Evolutionary conservation across 352 stramenopile genomes (phyloP), one percentile per base, ranked within the genome.

Genomic region (Phytopythium aichiense): DNA sequence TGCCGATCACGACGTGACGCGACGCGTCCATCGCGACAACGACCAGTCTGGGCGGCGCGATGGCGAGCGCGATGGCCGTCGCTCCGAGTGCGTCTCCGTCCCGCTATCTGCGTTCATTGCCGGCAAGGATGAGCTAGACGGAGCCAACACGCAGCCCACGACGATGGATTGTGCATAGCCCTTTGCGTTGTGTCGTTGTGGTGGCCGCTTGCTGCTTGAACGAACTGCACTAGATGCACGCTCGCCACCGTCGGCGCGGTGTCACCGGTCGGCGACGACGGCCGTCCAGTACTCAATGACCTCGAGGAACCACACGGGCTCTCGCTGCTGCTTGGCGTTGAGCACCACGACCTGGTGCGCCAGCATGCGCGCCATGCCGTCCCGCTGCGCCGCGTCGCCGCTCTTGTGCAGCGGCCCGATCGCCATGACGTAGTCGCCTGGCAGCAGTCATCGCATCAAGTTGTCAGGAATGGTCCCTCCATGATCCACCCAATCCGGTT

Each of bases 351-450:
- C 60, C 45, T 91, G 81, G 58, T 91, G 81, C 5, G 81, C 81
- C 53, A 87, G 48, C 31, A 90, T 54, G 11, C 54, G 73, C n/a
- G 65, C 63, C 45, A 18, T 28, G 18, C 25, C 30, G 25, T 46
- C 46, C 15, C 11, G 16, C 18, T 1, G n/a, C 30, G 60, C 52
- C 1, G 60, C 57, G 40, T 48, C n/a, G 48, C 65, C 61, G 49
- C 55, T 53, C 42, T 76, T 83, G 46, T 83, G 71, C 46, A 90
- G 66, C 2, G 85, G 85, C 1, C 85, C 85, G 56, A 94, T 91
- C 20, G 83, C 69, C 81, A 94, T 89, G n/a, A 91, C 69, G 49
- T 87, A 87, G 61, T 88, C 79, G 28, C 81, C 81, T 85, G 16
- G 56, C 30, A 11, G 8, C 18, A n/a, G 18, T 4, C 30, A 42